These are phyloP conservation scores for Papilionanthe hybrid DNA, from an alignment of 116 monocot species.

Conservation along the genomic window DNA sequence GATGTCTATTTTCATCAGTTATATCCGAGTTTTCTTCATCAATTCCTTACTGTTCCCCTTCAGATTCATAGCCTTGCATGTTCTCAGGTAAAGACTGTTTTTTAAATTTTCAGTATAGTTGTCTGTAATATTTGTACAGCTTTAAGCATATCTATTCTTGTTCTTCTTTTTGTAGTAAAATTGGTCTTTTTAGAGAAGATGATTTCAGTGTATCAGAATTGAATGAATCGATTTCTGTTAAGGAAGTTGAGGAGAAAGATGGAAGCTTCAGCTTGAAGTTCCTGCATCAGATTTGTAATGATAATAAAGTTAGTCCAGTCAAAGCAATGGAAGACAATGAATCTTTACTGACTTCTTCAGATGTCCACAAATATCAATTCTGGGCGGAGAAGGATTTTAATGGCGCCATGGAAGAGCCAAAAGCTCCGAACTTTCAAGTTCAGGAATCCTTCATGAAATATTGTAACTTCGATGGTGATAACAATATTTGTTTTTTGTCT, in stretches of 20 bases:
- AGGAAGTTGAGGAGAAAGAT: background rate
- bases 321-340: background rate
- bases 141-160: background rate
- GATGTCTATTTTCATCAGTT: constrained; percentile 24
- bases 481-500: background rate
- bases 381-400: constrained; percentile 33
- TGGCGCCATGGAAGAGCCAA: constrained; percentile 33
- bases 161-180: background rate
- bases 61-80: constrained; percentile 21
- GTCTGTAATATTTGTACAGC: background rate
- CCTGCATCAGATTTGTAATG: background rate
- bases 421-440: constrained; percentile 30
- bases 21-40: constrained; percentile 20
- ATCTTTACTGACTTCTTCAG: constrained; percentile 6
- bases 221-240: background rate
- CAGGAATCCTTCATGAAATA: constrained; percentile 32
- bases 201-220: background rate
- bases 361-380: constrained; percentile 22
- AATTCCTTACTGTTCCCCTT: constrained; percentile 21
- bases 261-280: constrained; percentile 2
- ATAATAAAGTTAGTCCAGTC: background rate
- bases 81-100: constrained; percentile 29
- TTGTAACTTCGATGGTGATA: constrained; percentile 3
- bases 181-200: constrained; percentile 5
- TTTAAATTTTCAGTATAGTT: background rate